Percentiles rank a stretch among this genome's conserved stretches.
phyloP scores from a whole-genome alignment of 345 rosid species.

The Rhizophora apiculata region DNA sequence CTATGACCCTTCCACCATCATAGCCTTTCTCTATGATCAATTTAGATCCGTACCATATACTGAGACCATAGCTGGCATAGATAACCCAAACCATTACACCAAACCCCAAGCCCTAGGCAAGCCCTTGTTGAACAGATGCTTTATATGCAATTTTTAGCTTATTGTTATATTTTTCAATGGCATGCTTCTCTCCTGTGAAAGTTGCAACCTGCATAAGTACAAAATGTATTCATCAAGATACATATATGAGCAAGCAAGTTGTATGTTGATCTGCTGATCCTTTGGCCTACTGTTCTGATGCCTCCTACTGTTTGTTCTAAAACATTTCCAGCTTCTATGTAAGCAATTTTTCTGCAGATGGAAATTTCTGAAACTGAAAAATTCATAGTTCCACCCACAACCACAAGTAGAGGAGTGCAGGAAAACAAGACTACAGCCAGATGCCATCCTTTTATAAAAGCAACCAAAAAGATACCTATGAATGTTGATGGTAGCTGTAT shows the following conservation, averaged over 20 bases:
- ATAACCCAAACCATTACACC: slow-evolving; percentile 47
- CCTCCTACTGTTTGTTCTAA: too few relatives aligned
- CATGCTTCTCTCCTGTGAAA: slow-evolving; percentile 82
- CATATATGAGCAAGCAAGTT: neutral
- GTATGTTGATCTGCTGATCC: neutral
- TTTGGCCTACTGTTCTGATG: slow-evolving; percentile 3
- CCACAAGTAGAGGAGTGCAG: slow-evolving; percentile 57
- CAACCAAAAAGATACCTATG: slow-evolving; percentile 62
- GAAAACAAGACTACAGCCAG: slow-evolving; percentile 47
- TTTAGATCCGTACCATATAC: slow-evolving; percentile 68
- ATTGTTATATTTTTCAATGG: slow-evolving; percentile 52
- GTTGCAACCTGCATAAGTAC: slow-evolving; percentile 52
- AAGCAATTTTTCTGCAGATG: too few relatives aligned
- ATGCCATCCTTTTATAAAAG: slow-evolving; percentile 56
- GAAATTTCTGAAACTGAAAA: too few relatives aligned
- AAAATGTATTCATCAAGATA: neutral
- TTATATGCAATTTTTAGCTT: slow-evolving; percentile 58
- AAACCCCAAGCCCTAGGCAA: slow-evolving; percentile 67
- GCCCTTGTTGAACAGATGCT: slow-evolving; percentile 57
- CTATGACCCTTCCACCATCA: slow-evolving; percentile 72
- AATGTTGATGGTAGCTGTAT: slow-evolving; percentile 62
- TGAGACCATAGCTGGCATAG: slow-evolving; percentile 56
- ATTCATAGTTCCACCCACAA: slow-evolving; percentile 46
- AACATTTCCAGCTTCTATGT: too few relatives aligned
- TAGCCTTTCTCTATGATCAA: slow-evolving; percentile 62